Base-by-base conservation (phyloP, 176 grass and related monocot species). In the Dactylis glomerata region DNA sequence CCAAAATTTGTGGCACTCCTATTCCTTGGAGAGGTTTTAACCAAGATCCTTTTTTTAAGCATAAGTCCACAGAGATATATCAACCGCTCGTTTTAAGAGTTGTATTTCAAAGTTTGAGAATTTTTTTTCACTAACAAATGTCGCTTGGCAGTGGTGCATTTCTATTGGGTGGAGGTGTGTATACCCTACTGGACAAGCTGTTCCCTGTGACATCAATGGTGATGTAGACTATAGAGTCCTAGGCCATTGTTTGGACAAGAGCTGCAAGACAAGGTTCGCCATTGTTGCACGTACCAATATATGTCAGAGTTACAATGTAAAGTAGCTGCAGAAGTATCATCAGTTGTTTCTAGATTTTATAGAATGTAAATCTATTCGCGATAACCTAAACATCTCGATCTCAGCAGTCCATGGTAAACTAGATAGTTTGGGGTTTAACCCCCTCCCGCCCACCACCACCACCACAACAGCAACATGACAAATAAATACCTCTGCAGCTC, bases 141-240 rank as follows among this genome's bases (percentile, higher is more conserved):
- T n/a, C n/a, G n/a, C 9, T 81, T 81, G 76, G 47, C 89, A 95
- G 96, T 83, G 96, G 93, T 31, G 70, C 92, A 15, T 94, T 98
- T 85, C 80, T 98, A 65, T 86, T 98, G 28, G 91, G 93, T 56
- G 93, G 93, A 57, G 96, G 96, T 51, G 49, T 98, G 69, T 95
- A 95, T 75, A 95, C 96, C 24, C 78, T 98, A 44, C 50, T 98
- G 85, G 93, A 98, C 61, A 86, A 85, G 83, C 24, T 93, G 64
- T 95, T 95, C 73, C 95, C 95, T 45, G 70, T 61, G 49, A 83
- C 92, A 46, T 92, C 92, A 30, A 98, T 98, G 95, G 91, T 69
- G 33, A 98, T 98, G 95, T 98, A 87, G 85, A 45, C 91, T 95
- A 88, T 86, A 83, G 85, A 33, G 44, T 50, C 28, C 10, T 74